Evolutionary conservation across 345 rosid species (phyloP), one percentile per base, ranked within the genome.

Genomic region (Lepidium africanum): DNA sequence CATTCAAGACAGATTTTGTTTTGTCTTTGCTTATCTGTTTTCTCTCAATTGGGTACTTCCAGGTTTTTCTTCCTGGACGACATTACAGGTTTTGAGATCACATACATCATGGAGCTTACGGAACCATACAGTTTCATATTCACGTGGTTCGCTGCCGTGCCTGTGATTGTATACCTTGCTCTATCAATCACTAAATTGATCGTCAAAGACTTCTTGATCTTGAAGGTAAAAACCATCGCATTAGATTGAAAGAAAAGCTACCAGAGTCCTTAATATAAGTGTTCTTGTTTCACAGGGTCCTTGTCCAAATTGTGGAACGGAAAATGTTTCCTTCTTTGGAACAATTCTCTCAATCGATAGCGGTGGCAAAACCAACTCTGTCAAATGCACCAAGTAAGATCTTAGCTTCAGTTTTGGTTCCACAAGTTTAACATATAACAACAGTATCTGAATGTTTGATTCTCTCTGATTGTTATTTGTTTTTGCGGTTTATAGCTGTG

Each of bases 1-100:
- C 50, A 59, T 33, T 17, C 25, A 21, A 43, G 9, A 3, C 11
- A 40, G 6, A 2, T 4, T 7, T 40, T 38, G 2, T 11, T 7
- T 40, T 38, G 2, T 11, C 35, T 63, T 64, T 48, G 40, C 60
- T 73, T 21, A 65, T 56, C 39, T 46, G 57, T 53, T 42, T 57
- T 17, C 17, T 14, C 61, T 47, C 45, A 35, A 66, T 53, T 21
- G 68, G 63, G 35, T 69, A 46, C 47, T 72, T 21, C 14, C 80
- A 88, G 98, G 77, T 93, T 93, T 80, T 93, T 90, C 92, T 93
- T 93, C 84, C 78, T 93, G 70, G 99, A 93, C 70, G 97, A 93
- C 73, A 0, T 93, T 35, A 93, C 97, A 25, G 99, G 97, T 49
- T 93, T 94, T 67, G 92, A 90, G 72, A 87, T 90, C 75, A 82